Evolutionary conservation across 164 flowering plant genomes (phyloP).

Genomic region (Macadamia integrifolia): DNA sequence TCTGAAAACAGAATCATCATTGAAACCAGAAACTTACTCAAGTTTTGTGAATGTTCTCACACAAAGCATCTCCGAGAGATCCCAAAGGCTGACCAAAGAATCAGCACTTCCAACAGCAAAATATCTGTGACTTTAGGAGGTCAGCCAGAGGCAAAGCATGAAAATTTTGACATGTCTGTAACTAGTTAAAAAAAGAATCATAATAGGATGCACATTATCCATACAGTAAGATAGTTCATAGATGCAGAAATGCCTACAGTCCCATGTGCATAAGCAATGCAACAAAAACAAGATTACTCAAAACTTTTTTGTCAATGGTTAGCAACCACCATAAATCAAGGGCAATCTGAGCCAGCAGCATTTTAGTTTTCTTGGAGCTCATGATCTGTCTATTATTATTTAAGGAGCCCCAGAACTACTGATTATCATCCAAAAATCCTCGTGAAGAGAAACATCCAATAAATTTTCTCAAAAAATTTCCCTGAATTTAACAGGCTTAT

Average conservation of each 20-base stretch:
- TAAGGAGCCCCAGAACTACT: too few relatives aligned
- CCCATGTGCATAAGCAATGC: too few relatives aligned
- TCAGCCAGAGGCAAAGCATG: background rate
- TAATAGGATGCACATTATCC: background rate
- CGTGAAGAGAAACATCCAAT: background rate
- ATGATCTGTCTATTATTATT: too few relatives aligned
- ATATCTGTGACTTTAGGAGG: constrained; percentile 43
- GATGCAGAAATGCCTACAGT: too few relatives aligned
- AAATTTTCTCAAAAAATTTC: background rate
- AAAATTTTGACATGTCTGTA: background rate
- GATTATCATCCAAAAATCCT: background rate
- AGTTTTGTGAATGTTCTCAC: constrained; percentile 93
- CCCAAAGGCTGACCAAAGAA: constrained; percentile 98
- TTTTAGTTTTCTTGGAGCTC: too few relatives aligned
- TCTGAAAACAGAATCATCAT: background rate
- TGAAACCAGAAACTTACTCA: constrained; percentile 44
- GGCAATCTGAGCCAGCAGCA: too few relatives aligned
- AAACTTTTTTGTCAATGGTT: too few relatives aligned
- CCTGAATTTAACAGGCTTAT: background rate
- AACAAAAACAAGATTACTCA: too few relatives aligned
- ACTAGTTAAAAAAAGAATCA: background rate
- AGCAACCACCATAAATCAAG: too few relatives aligned
- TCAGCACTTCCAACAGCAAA: constrained; percentile 99
- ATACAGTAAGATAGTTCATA: background rate
- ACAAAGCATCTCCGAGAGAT: constrained; percentile 91